phyloP scores from a whole-genome alignment of 805 yeast species.

The Ogataea neopini region DNA sequence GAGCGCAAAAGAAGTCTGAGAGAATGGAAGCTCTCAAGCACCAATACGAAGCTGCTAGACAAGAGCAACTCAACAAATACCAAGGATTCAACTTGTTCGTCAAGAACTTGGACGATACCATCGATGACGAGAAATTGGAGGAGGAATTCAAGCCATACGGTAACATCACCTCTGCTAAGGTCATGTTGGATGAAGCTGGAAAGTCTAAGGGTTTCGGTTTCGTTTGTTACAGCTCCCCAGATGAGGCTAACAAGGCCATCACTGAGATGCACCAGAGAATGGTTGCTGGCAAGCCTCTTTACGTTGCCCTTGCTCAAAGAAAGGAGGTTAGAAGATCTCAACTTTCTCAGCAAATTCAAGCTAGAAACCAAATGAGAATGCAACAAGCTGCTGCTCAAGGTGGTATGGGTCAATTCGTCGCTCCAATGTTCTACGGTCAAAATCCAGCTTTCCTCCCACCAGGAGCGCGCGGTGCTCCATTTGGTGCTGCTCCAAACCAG shows the following conservation, averaged over 20 bases:
- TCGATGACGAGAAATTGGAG: conserved; percentile 87
- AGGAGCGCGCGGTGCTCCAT: conserved; percentile 76
- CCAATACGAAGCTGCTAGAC: conserved; percentile 88
- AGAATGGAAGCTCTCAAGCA: conserved; percentile 93
- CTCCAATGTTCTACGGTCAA: conserved; percentile 84
- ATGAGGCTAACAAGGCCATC: conserved; percentile 98
- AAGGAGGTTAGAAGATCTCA: conserved; percentile 97
- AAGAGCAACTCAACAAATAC: conserved; percentile 89
- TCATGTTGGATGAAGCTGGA: conserved; percentile 92
- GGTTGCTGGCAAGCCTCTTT: conserved; percentile 92
- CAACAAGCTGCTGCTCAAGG: conserved; percentile 93
- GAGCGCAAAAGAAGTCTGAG: conserved; percentile 99
- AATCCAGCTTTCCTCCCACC: conserved; percentile 75
- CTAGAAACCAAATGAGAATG: conserved; percentile 97
- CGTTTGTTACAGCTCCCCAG: conserved; percentile 96
- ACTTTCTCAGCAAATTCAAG: conserved; percentile 96
- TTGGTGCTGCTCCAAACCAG: conserved; percentile 77
- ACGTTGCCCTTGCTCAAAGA: conserved; percentile 98
- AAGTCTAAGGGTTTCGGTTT: conserved; percentile 98
- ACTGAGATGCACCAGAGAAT: conserved; percentile 98
- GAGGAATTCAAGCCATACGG: conserved; percentile 95
- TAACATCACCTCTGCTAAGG: conserved; percentile 91
- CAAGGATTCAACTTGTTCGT: conserved; percentile 97
- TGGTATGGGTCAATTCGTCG: conserved; percentile 83
- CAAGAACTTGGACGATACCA: conserved; percentile 92